Conservation (phyloP, 306 rosid genomes). For the Chamaecrista fasciculata region DNA sequence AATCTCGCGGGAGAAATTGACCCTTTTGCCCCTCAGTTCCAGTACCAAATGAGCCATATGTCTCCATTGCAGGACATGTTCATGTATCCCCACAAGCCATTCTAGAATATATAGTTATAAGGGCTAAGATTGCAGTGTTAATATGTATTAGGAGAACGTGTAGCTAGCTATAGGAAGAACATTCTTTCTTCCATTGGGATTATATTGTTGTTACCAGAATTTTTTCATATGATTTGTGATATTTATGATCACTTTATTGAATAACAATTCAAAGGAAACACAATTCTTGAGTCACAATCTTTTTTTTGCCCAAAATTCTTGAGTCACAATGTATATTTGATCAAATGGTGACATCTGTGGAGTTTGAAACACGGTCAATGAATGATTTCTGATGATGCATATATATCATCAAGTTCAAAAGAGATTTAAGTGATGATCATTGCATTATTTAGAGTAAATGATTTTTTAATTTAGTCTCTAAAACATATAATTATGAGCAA, state of each 20-base stretch:
- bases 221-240: slow-evolving; percentile 28
- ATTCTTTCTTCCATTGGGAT: slow-evolving; percentile 33
- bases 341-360: slow-evolving; percentile 45
- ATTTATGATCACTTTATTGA: not conserved
- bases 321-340: not conserved
- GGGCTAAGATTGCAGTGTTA: slow-evolving; percentile 19
- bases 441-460: too few relatives aligned
- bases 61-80: slow-evolving; percentile 67
- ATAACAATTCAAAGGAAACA: slow-evolving; percentile 24
- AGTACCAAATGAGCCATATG: slow-evolving; percentile 54
- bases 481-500: too few relatives aligned
- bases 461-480: too few relatives aligned
- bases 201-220: slow-evolving; percentile 26
- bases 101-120: slow-evolving; percentile 28
- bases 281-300: not conserved
- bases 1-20: slow-evolving; percentile 36
- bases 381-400: too few relatives aligned
- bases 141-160: not conserved
- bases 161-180: slow-evolving; percentile 22
- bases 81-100: slow-evolving; percentile 42
- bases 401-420: too few relatives aligned
- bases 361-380: slow-evolving; percentile 58
- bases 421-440: too few relatives aligned
- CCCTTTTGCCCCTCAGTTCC: slow-evolving; percentile 51
- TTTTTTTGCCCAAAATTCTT: not conserved